phyloP scores from a whole-genome alignment of 768 basidiomycete species.

The Rhodotorula kratochvilovae region DNA sequence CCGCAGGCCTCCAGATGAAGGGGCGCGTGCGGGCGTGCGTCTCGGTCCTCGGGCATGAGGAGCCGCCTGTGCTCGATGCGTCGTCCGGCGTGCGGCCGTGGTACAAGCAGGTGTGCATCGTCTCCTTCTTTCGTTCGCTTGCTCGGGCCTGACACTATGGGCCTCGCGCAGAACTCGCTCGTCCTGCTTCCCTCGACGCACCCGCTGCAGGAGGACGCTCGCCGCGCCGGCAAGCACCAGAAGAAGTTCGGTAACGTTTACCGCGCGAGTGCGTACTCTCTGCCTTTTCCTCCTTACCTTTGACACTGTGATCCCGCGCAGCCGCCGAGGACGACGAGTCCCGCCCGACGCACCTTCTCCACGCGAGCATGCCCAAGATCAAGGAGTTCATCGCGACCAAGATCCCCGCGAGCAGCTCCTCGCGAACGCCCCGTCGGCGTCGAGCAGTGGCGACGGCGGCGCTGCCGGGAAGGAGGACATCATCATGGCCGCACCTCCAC shows the following conservation, averaged over 20 bases:
- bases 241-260: constrained; percentile 36
- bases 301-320: neutral
- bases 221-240: constrained; percentile 31
- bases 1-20: neutral
- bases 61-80: constrained; percentile 31
- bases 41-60: constrained; percentile 37
- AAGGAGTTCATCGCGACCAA: constrained; percentile 26
- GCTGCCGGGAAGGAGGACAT: neutral
- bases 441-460: neutral
- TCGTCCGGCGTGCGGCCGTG: constrained; percentile 25
- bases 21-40: constrained; percentile 27
- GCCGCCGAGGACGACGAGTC: constrained; percentile 39
- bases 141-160: neutral
- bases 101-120: constrained; percentile 33
- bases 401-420: constrained; percentile 3
- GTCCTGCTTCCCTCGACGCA: constrained; percentile 24
- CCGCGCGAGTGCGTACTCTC: constrained; percentile 21
- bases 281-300: neutral
- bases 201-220: constrained; percentile 33
- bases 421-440: neutral
- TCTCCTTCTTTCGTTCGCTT: neutral
- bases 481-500: neutral
- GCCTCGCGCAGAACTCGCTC: constrained; percentile 11
- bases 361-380: constrained; percentile 32
- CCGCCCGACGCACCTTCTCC: constrained; percentile 31